Percentiles rank a stretch among this genome's conserved stretches.
These are phyloP conservation scores for Talaromyces sp. DNA, from an alignment of 2,329 filamentous ascomycete genomes.

Conservation along the genomic window DNA sequence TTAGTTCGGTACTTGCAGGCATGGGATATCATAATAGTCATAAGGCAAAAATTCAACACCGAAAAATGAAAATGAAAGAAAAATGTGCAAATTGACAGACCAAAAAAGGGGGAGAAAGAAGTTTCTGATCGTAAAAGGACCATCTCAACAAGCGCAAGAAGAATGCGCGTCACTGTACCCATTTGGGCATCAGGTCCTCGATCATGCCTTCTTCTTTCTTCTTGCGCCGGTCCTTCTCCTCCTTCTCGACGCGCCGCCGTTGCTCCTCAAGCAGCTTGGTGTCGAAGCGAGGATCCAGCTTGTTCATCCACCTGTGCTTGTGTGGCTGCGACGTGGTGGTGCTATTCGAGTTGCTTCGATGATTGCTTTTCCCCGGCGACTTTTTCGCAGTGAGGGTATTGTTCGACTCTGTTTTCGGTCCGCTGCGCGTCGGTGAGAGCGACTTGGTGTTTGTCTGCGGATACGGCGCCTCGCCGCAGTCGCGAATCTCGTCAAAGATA, in stretches of 20 bases:
- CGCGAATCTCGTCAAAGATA: slow-evolving; percentile 11
- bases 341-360: not conserved
- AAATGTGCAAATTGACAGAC: not conserved
- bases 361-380: not conserved
- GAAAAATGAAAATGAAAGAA: not conserved
- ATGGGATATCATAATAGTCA: slow-evolving; percentile 11
- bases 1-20: not conserved
- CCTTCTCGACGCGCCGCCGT: slow-evolving; percentile 3
- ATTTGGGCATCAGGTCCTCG: slow-evolving; percentile 6
- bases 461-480: slow-evolving; percentile 10
- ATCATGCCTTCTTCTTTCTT: slow-evolving; percentile 9
- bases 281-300: slow-evolving; percentile 9
- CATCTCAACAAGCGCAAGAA: not conserved
- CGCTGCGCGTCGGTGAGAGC: not conserved
- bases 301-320: slow-evolving; percentile 10
- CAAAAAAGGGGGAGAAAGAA: not conserved
- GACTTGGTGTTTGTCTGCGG: slow-evolving; percentile 3
- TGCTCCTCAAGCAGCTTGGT: slow-evolving; percentile 10
- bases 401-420: slow-evolving; percentile 4
- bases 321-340: not conserved
- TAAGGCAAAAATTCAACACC: not conserved
- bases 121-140: no score
- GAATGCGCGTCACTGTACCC: slow-evolving; percentile 3
- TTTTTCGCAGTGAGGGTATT: not conserved
- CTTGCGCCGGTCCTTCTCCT: slow-evolving; percentile 5